Base-by-base conservation (phyloP, 495 filamentous ascomycete species). In the Extremus antarcticus region DNA sequence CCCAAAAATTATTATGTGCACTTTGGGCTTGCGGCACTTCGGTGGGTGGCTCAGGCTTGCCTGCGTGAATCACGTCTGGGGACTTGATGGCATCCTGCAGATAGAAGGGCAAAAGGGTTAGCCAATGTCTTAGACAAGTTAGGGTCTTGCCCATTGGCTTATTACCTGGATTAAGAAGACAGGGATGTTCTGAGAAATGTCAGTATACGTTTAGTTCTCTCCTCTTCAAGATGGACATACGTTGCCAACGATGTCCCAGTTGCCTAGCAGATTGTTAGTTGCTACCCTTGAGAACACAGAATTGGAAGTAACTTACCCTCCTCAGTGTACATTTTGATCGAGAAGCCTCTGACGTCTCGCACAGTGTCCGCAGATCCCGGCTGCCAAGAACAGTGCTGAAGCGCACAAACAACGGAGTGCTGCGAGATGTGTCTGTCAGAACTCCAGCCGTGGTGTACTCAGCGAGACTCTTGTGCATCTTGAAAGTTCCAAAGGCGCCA, bases 401-500 rank as follows among this genome's bases (percentile, higher is more conserved):
- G 10, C 88, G 85, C 24, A 87, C 59, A 61, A 90, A 90, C 2
- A 92, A 75, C 0, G 87, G 87, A 0, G 90, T 95, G 50, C 78
- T 80, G 29, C 87, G 80, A 2, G 79, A 80, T 0, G 86, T 94
- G 56, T 94, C 87, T 0, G 84, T 94, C 21, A 94, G 70, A 11
- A 94, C 74, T 1, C 79, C 79, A 0, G 90, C 89, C 2, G 66
- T 73, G 3, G 85, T 85, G 8, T 91, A 74, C 49, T 91, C 84
- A 43, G 74, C 70, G 40, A 81, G 79, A 59, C 81, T 83, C 68
- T 91, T 76, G 53, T 77, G 75, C 1, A 94, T 70, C 51, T 74
- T 85, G 73, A 94, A 94, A 25, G 78, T 88, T 13, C 90, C 90
- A 61, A 92, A 94, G 17, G 90, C 89, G 38, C 82, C 90, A 15